Evolutionary conservation across 352 stramenopile species (phyloP), one percentile per base, ranked within the genome.

Genomic region (Globisporangium nodosum): DNA sequence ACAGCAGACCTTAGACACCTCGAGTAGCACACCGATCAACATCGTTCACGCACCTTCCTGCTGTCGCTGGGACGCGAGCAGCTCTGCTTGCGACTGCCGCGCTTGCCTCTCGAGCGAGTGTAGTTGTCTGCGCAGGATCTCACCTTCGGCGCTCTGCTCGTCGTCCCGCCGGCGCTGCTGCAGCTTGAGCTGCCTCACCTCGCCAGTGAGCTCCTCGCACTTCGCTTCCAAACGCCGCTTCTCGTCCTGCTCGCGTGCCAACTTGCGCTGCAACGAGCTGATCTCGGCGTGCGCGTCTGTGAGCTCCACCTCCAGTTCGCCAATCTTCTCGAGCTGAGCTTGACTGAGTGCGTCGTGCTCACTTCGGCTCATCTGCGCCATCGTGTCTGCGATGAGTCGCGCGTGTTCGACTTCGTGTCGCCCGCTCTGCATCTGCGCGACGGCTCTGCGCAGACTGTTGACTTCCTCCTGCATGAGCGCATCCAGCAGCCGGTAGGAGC

Each of bases 61-160:
- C 20, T 73, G 57, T 3, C 62, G 56, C 31, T 61, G 63, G 52
- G 52, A 69, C 5, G 54, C 58, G 13, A 39, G 30, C 11, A 81
- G 50, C 30, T 81, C 74, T 18, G 63, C 7, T 40, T 78, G 63
- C 20, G 78, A 31, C 11, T 58, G 42, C 20, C 73, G 72, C 2
- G 40, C 40, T 27, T 74, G 62, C 8, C 57, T 60, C 42, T 71
- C 70, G 1, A 65, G 39, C 8, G 49, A 16, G 7, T 73, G 62
- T 0, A 90, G 61, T 7, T 63, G 64, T 12, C 70, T 62, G 6
- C 78, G 70, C 21, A 90, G 60, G 40, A 90, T 90, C 52, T 90
- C 76, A 1, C 54, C 47, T 47, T 90, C 78, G 5, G 81, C 81
- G 15, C 49, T 68, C 40, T 85, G 63, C 2, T 52, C 54, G n/a